Base-by-base conservation (phyloP, 2,329 filamentous ascomycete species). In the Fusarium bactridioides region DNA sequence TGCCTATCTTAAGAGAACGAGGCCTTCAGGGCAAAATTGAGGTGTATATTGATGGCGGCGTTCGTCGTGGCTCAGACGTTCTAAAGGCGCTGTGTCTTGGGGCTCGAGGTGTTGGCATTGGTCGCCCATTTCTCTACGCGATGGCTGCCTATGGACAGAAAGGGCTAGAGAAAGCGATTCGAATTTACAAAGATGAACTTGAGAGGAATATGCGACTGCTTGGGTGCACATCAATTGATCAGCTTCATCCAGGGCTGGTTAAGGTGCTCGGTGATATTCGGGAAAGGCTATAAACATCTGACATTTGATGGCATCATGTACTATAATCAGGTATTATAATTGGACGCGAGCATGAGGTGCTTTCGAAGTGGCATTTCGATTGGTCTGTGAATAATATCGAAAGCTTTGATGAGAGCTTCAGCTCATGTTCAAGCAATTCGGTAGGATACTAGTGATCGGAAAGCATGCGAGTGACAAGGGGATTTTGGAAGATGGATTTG, bases 161-260 rank as follows among this genome's bases (percentile, higher is more conserved):
- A 4, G 96, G 95, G 67, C 94, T 98, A n/a, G 93, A 97, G 78
- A 89, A 93, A 40, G 95, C 95, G 29, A 97, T 98, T 91, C 92
- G 94, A 79, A 84, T 97, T 66, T 87, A 97, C 75, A 94, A 93
- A 83, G 95, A 98, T 78, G 96, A 98, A 86, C 93, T 98, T 90
- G 94, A 97, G 84, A 98, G 98, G 94, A 95, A 95, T 78, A 98
- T 98, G 95, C 89, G 96, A 6, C 84, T 98, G 69, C 93, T 98
- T 75, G 96, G 96, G 10, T 93, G 91, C 61, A 88, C 87, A 15
- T 91, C 83, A 61, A 81, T 99, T 19, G 89, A 90, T 38, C 90
- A 98, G 74, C 84, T 98, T 65, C 50, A 65, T 4, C 40, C 44
- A 16, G 54, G 44, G 11, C 7, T 72, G 5, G 54, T 72, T 1